Percentiles rank a stretch among this genome's conserved stretches.
Evolutionary conservation across 164 flowering plant genomes (phyloP).

Genomic region (Stephania japonica): DNA sequence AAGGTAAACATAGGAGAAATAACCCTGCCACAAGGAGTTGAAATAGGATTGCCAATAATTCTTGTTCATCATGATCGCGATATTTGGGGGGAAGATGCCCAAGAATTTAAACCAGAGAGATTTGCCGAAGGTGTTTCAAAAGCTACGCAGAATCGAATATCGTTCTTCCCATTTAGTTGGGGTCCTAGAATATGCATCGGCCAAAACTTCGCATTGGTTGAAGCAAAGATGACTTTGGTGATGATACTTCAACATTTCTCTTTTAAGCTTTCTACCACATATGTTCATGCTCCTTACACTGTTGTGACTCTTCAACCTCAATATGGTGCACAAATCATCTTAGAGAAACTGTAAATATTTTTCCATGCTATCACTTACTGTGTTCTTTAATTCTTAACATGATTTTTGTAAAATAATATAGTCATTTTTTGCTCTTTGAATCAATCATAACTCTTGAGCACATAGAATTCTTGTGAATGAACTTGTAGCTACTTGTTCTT

Average conservation of each 20-base stretch:
- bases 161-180: slow-evolving; percentile 22
- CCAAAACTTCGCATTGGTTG: slow-evolving; percentile 14
- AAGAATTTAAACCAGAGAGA: slow-evolving; percentile 20
- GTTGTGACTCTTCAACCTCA: slow-evolving; percentile 14
- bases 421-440: no score
- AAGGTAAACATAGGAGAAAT: slow-evolving; percentile 9
- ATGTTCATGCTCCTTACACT: slow-evolving; percentile 14
- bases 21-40: slow-evolving; percentile 9
- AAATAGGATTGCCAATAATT: slow-evolving; percentile 3
- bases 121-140: slow-evolving; percentile 13
- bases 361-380: no score
- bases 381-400: no score
- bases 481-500: no score
- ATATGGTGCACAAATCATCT: slow-evolving; percentile 15
- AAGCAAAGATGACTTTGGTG: slow-evolving; percentile 16
- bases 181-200: slow-evolving; percentile 18
- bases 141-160: slow-evolving; percentile 12
- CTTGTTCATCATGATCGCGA: slow-evolving; percentile 15
- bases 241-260: slow-evolving; percentile 19
- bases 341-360: slow-evolving; percentile 4
- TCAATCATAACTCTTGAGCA: no score
- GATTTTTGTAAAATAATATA: no score
- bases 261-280: slow-evolving; percentile 14
- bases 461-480: no score
- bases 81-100: slow-evolving; percentile 19